Evolutionary conservation across 2,329 filamentous ascomycete species (phyloP), one percentile per base, ranked within the genome.

Genomic region (Stagonosporopsis chrysanthemi): DNA sequence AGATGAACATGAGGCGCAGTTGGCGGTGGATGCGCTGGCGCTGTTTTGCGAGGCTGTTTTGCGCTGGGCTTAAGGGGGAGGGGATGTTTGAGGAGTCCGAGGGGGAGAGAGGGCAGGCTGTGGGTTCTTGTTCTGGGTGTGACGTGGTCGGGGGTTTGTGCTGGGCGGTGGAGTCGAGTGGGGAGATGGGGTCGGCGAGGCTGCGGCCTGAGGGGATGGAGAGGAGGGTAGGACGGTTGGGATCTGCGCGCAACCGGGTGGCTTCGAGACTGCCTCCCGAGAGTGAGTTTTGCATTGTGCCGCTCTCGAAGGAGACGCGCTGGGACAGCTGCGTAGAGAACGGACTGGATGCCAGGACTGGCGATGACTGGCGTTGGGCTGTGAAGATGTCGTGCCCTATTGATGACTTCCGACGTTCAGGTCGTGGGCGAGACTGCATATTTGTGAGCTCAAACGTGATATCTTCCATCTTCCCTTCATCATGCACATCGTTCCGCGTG

Each of bases 1-100:
- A 94, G 44, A 92, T 86, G 75, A 93, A 91, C 17, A 92, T 81
- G 28, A 89, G 83, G 29, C 88, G 84, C 2, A 92, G 81, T 67
- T 92, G 89, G 9, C 87, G 84, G 41, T 84, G 83, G 56, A 90
- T 87, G 56, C 83, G 84, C 15, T 82, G 78, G 12, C 86, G 82
- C 8, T 82, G 65, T 8, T 58, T 56, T 2, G 40, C 43, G 8
- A 68, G 45, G 17, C 63, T 63, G 28, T 56, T 48, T 19, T 19
- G 19, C 19, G 19, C 28, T 65, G 54, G 15, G 56, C 41, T 36
- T 41, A 44, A 40, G 29, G 44, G 58, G 23, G 50, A 55, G 11
- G 45, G 35, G 3, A 31, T 26, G 7, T n/a, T 51, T 2, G 26
- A 26, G 4, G 39, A 44, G 22, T 26, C 6, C 6, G 45, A 26